Percentiles rank a stretch among this genome's conserved stretches.
These are phyloP conservation scores for Globisporangium solare DNA, from an alignment of 352 stramenopile genomes.

Conservation along the genomic window DNA sequence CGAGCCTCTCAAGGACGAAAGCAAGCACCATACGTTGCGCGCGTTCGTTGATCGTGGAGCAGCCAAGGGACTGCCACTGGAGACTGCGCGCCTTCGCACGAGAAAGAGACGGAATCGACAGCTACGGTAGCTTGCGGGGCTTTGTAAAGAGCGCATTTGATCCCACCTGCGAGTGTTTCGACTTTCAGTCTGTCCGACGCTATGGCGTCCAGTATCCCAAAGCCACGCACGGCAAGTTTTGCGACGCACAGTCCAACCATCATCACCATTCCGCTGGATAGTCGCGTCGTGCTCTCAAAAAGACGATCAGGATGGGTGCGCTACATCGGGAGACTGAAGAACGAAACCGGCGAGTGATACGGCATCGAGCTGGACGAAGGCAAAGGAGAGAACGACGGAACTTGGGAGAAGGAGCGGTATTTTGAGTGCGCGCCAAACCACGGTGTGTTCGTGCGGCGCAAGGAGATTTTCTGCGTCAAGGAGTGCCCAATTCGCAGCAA, in stretches of 20 bases:
- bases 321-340: slow-evolving; percentile 56
- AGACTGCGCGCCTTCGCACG: too few relatives aligned
- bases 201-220: slow-evolving; percentile 17
- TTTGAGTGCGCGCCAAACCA: slow-evolving; percentile 49
- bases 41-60: too few relatives aligned
- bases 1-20: too few relatives aligned
- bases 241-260: slow-evolving; percentile 9
- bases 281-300: slow-evolving; percentile 49
- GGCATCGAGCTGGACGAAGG: slow-evolving; percentile 58
- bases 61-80: too few relatives aligned
- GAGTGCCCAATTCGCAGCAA: slow-evolving; percentile 32
- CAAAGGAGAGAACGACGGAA: slow-evolving; percentile 52
- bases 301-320: slow-evolving; percentile 48
- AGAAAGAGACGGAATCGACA: too few relatives aligned
- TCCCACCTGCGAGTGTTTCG: too few relatives aligned
- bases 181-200: too few relatives aligned
- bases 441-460: slow-evolving; percentile 59
- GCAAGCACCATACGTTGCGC: too few relatives aligned
- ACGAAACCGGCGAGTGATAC: slow-evolving; percentile 62
- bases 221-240: slow-evolving; percentile 12
- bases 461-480: slow-evolving; percentile 48
- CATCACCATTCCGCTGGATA: slow-evolving; percentile 50
- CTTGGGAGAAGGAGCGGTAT: slow-evolving; percentile 41
- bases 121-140: too few relatives aligned
- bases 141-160: too few relatives aligned